Evolutionary conservation across 2,329 filamentous ascomycete genomes (phyloP), one percentile per base, ranked within the genome.

Genomic region (Pyrenophora teres): DNA sequence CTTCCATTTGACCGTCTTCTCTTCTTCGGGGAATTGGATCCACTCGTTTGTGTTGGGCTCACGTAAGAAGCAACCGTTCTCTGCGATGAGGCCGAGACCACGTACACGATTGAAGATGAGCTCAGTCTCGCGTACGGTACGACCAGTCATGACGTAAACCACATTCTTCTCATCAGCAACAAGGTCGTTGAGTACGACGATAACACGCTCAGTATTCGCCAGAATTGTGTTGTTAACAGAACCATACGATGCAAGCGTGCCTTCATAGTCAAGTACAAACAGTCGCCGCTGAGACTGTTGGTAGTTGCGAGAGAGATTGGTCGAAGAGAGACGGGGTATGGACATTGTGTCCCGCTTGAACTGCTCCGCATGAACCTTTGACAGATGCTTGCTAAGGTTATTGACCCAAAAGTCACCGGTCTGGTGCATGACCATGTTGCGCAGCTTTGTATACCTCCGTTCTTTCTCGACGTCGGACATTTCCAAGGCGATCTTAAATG

Each of bases 191-290:
- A 97, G 76, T 0, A 91, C 86, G 54, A 92, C 89, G 40, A 96
- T 82, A 0, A 92, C 92, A 23, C 91, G 87, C 76, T 94, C 88
- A 2, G 92, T 92, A 59, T 89, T 95, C 43, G 90, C 88, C 15
- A 94, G 81, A 41, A 96, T 90, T 56, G 94, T 93, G 67, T 89
- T 88, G 54, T 86, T 89, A 49, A 91, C 87, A 0, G 90, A 89
- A 3, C 91, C 91, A 83, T 91, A 94, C 46, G 88, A 90, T 37
- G 94, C 90, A 6, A 97, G 79, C 0, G 93, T 97, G 38, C 92
- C 93, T 73, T 97, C 93, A 67, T 96, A 96, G 68, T 97, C 93
- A 38, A 97, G 80, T 59, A 97, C 87, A 73, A 97, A 94, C 2
- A 97, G 80, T 13, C 92, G 86, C 16, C 84, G 83, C 36, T 84